Base-by-base conservation (phyloP, 2,329 filamentous ascomycete species). In the Talaromyces funiculosus region DNA sequence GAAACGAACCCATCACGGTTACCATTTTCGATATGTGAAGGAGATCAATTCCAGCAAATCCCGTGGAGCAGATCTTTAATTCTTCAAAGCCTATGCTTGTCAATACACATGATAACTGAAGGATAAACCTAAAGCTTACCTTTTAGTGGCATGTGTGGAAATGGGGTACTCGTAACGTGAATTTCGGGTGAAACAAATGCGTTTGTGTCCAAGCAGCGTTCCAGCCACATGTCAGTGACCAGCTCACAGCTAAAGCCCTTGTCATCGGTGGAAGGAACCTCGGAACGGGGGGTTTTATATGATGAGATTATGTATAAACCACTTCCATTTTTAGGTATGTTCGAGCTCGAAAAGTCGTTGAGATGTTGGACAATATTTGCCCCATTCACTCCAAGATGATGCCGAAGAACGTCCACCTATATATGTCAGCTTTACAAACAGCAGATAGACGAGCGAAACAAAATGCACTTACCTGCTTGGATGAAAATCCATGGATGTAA, bases 181-280 rank as follows among this genome's bases (percentile, higher is more conserved):
- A 84, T 80, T 56, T 80, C 77, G 4, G 92, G 90, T 31, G 88
- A 79, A 51, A 90, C 80, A 66, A 93, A 84, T 26, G 77, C 78
- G 73, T 90, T 94, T 64, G 85, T 84, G 71, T 92, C 86, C 40
- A 99, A 78, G 71, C 93, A 97, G 53, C 86, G 85, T 75, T 99
- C 94, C 57, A 99, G 82, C 83, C 93, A 99, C 81, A 94, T 95
- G 70, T 96, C 92, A 10, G 92, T 97, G 33, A 96, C 86, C 14
- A 80, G 69, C 53, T 80, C 73, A 59, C 80, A 77, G 64, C 77
- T 74, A 22, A 74, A 73, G 0, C 71, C 74, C 59, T 75, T 66
- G 45, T 76, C 73, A 53, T 76, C 74, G 2, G 73, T 74, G 2
- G 72, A 75, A 22, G 75, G 74, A 26, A 75, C 63, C 4, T 72